Percentiles rank a stretch among this genome's conserved stretches.
Conservation (phyloP, 768 basidiomycete genomes). For the Agrocybe chaxingu region DNA sequence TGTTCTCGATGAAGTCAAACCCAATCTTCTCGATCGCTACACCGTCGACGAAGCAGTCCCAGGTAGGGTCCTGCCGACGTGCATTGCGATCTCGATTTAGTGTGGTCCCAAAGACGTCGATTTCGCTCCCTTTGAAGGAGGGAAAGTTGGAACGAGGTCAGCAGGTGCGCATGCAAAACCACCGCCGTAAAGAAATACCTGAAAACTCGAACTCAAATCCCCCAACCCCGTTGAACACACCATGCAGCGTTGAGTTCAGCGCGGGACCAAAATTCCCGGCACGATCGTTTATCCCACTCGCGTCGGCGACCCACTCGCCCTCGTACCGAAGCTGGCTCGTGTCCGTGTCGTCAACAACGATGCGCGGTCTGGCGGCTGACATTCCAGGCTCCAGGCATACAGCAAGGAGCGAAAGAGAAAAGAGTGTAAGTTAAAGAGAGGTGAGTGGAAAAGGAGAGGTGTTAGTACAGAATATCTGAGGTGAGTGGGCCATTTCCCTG, state of each 20-base stretch:
- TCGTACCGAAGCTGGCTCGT: constrained; percentile 15
- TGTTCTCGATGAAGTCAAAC: constrained; percentile 25
- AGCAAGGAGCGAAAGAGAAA: neutral
- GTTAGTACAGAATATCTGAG: neutral
- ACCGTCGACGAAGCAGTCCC: constrained; percentile 29
- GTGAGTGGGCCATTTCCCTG: no score
- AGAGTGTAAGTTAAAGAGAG: neutral
- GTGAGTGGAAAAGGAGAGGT: neutral
- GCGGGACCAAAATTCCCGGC: constrained; percentile 19
- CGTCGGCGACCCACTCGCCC: constrained; percentile 9
- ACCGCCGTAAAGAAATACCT: constrained; percentile 7
- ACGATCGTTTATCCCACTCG: constrained; percentile 7
- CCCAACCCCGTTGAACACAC: constrained; percentile 11
- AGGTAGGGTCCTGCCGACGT: constrained; percentile 22
- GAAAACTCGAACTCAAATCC: constrained; percentile 18
- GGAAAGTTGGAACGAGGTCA: neutral
- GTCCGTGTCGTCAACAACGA: constrained; percentile 22
- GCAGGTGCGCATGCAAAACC: neutral
- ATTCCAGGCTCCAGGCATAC: neutral
- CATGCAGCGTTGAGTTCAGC: constrained; percentile 17
- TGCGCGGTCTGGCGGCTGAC: constrained; percentile 5
- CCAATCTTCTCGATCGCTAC: constrained; percentile 17
- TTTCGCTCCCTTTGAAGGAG: constrained; percentile 19
- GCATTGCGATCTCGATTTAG: constrained; percentile 11
- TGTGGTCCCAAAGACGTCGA: constrained; percentile 21